These are phyloP conservation scores for Rubroboletus satanas DNA, from an alignment of 768 basidiomycete genomes.

Conservation along the genomic window DNA sequence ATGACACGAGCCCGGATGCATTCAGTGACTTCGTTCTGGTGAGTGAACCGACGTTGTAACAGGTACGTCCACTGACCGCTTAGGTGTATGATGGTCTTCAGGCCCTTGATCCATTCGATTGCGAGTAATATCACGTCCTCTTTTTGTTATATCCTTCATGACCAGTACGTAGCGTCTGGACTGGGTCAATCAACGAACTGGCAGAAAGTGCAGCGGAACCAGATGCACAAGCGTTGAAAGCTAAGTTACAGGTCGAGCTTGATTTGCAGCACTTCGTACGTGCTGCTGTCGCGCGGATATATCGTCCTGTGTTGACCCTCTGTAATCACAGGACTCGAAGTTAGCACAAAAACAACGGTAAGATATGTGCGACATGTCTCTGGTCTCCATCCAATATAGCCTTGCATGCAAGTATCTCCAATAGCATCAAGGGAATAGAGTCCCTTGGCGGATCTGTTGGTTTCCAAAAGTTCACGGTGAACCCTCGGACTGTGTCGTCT, in stretches of 20 bases:
- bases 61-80: background rate
- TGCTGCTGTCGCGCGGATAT: background rate
- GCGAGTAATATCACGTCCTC: background rate
- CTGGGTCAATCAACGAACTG: background rate
- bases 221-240: background rate
- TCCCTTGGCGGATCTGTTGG: slow-evolving; percentile 1
- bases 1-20: background rate
- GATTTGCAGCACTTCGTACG: background rate
- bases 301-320: background rate
- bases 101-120: background rate
- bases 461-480: background rate
- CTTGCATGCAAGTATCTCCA: background rate
- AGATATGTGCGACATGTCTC: background rate
- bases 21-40: background rate
- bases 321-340: background rate
- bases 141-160: background rate
- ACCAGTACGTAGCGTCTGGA: background rate
- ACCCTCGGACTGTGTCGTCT: background rate
- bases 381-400: background rate
- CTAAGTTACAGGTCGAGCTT: background rate
- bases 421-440: background rate
- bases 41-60: background rate
- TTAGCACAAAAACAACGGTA: background rate
- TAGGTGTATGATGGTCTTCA: background rate
- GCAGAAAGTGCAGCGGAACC: background rate